Evolutionary conservation across 352 stramenopile genomes (phyloP).

Genomic region (Pythium oligandrum): DNA sequence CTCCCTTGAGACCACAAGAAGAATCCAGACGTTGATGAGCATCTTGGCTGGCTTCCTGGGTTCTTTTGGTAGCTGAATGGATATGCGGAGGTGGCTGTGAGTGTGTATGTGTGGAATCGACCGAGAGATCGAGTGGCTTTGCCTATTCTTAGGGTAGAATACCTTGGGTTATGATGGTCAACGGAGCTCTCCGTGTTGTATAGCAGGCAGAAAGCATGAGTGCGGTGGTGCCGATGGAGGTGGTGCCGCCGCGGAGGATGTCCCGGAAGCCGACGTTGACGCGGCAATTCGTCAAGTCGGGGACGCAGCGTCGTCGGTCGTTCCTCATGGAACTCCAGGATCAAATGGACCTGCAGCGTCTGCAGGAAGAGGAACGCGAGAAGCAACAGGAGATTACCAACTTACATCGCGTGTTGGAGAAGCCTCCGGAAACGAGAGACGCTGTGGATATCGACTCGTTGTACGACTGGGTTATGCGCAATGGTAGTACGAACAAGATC

Average conservation of each 20-base stretch:
- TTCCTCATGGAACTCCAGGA: slow-evolving; percentile 62
- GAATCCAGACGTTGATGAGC: no score
- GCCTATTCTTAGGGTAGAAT: no score
- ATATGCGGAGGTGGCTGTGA: no score
- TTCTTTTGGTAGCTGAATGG: no score
- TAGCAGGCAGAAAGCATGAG: no score
- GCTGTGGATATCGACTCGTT: slow-evolving; percentile 61
- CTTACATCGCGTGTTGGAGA: slow-evolving; percentile 56
- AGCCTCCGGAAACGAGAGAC: slow-evolving; percentile 36
- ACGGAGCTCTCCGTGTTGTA: no score
- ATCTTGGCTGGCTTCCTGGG: no score
- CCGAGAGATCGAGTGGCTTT: no score
- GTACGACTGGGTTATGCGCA: slow-evolving; percentile 77
- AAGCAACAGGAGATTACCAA: slow-evolving; percentile 34
- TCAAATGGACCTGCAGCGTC: slow-evolving; percentile 38
- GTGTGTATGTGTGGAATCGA: no score
- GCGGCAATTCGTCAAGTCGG: slow-evolving; percentile 6
- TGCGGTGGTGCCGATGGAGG: neutral
- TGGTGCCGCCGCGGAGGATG: neutral
- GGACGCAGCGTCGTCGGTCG: slow-evolving; percentile 8
- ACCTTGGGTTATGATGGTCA: no score
- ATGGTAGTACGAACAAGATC: slow-evolving; percentile 79
- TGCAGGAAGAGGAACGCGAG: slow-evolving; percentile 39
- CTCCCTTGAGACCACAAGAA: neutral
- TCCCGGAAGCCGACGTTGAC: slow-evolving; percentile 9